Percentiles rank a stretch among this genome's conserved stretches.
Evolutionary conservation across 2,329 filamentous ascomycete species (phyloP).

Genomic region (Pseudogymnoascus sp.): DNA sequence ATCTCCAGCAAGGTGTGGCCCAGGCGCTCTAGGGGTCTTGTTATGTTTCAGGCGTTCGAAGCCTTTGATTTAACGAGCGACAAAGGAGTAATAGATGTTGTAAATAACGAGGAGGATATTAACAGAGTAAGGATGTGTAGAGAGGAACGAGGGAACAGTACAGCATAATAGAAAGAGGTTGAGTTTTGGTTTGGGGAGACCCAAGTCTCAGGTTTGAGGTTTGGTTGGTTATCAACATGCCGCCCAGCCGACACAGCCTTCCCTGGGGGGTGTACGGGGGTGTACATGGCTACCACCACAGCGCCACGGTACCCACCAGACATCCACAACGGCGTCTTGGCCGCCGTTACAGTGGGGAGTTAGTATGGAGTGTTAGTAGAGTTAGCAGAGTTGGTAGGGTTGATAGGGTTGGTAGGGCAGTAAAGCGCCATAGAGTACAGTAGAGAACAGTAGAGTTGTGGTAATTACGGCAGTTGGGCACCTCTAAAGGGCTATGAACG

Average conservation of each 20-base stretch:
- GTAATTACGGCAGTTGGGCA: not conserved
- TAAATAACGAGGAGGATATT: not conserved
- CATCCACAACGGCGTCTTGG: slow-evolving; percentile 1
- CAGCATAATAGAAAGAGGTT: not conserved
- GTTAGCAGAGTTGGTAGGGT: too few species aligned
- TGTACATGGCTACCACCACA: not conserved
- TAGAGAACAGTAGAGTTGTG: not conserved
- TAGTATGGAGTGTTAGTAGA: not conserved
- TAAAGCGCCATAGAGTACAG: too few species aligned
- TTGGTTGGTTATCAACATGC: not conserved
- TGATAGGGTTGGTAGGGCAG: too few species aligned
- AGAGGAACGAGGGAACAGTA: not conserved
- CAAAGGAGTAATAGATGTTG: slow-evolving; percentile 4
- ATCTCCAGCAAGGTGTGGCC: not conserved
- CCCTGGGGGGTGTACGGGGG: not conserved
- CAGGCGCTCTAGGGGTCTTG: slow-evolving; percentile 4
- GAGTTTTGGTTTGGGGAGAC: slow-evolving; percentile 1
- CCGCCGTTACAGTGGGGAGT: not conserved
- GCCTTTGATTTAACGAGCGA: slow-evolving; percentile 4
- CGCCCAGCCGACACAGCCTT: slow-evolving; percentile 5
- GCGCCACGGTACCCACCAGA: not conserved
- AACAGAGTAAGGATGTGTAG: slow-evolving; percentile 2
- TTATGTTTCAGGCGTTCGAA: not conserved
- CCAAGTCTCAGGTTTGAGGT: slow-evolving; percentile 7
- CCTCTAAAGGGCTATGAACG: not conserved